Base-by-base conservation (phyloP, 1,139 yeast genomes). In the Blastobotrys apis region DNA sequence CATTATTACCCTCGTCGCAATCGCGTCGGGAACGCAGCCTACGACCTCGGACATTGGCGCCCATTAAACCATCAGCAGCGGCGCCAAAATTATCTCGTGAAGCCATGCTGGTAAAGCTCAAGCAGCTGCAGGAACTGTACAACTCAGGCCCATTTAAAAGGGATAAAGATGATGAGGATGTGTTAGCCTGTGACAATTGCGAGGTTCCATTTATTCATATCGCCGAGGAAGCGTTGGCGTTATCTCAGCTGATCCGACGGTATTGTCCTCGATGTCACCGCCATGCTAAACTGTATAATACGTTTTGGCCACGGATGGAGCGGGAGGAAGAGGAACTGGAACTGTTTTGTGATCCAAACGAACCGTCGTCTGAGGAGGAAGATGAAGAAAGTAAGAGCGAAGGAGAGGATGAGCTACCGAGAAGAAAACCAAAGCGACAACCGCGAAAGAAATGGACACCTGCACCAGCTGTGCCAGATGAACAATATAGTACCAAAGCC, bases 211-310 rank as follows among this genome's bases (percentile, higher is more conserved):
- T 57, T 39, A 40, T 56, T 19, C 51, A 38, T 8, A 22, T 17
- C 3, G 49, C 39, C 13, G 49, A 49, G 13, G 51, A 47, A 17
- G 52, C 50, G 20, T 39, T 48, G 22, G 47, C 46, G 4, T 34
- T 45, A 23, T 41, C 50, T 13, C 46, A 43, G 13, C 33, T 47
- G 34, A 41, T 40, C 5, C 42, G 54, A 12, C 43, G 44, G 27
- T 47, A 50, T 40, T 63, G 67, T 41, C 64, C 63, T 0, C 49
- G 66, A 21, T 63, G 67, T 39, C 55, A 57, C 39, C 53, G 66
- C n/a, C 66, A 62, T 33, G 57, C 58, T 4, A 37, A 51, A 2
- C 40, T 63, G 4, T 63, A 58, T 47, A 51, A 51, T 37, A 47
- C 58, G 4, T 49, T 41, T 30, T 63, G 67, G 67, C 67, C 67